Base-by-base conservation (phyloP, 1,284 basidiomycete species). In the Tylopilus orsonianus region DNA sequence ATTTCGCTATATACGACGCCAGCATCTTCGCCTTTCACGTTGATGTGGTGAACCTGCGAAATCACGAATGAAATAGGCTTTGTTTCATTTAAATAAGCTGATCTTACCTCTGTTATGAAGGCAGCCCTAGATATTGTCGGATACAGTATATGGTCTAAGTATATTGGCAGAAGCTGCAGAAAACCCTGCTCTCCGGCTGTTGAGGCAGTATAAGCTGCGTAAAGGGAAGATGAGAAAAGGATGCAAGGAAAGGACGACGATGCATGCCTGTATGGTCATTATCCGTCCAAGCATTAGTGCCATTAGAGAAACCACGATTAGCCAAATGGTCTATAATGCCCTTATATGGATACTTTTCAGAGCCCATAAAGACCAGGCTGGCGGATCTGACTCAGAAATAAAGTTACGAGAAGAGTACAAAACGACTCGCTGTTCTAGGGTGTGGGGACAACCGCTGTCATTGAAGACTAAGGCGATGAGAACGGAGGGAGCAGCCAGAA, bases 1-100 rank as follows among this genome's bases (percentile, higher is more conserved):
- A 99, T 99, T 72, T 96, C 91, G 59, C 88, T 92, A 68, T 95
- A 97, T 23, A 99, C 97, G 3, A 99, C 97, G 39, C 97, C 97
- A 9, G 92, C 90, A 64, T 99, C 85, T 61, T 96, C 84, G 5
- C 93, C 96, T 62, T 91, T 83, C 9, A 80, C 80, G 67, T 98
- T 90, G 60, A 98, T 85, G 68, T 98, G 95, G 67, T 95, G 91
- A 14, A 95, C 90, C 87, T 90, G 55, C 23, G 26, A 42, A 14
- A 29, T 26, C 50, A 36, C 46, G 42, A 44, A 14, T 27, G 44
- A 43, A 9, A 34, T 23, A 24, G 33, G 27, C 9, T 30, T 23
- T 34, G 27, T 24, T 33, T 9, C 13, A 30, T 36, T 24, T 41
- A 14, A 44, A 44, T 16, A 45, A 42, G 13, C 2, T 16, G 33